Conservation (phyloP, 2,329 filamentous ascomycete genomes). For the Arthroderma sp. region DNA sequence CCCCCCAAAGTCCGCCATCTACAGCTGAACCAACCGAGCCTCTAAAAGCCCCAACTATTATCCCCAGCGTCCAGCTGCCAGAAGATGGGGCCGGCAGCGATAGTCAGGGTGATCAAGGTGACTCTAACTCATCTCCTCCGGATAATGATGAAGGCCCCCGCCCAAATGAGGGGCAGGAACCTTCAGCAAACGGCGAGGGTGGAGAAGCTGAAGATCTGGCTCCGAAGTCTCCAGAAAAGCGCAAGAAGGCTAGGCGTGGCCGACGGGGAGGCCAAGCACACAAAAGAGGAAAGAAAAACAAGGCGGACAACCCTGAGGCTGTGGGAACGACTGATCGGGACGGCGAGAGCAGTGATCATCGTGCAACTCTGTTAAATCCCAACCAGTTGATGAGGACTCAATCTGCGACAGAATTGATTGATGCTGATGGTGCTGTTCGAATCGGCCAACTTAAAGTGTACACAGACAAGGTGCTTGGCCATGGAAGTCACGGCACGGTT, state of each 20-base stretch:
- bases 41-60: not conserved
- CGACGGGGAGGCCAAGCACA: slow-evolving; percentile 59
- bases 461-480: slow-evolving; percentile 47
- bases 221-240: slow-evolving; percentile 34
- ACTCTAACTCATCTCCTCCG: slow-evolving; percentile 5
- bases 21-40: not conserved
- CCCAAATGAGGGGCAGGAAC: slow-evolving; percentile 29
- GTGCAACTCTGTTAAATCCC: slow-evolving; percentile 31
- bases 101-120: not conserved
- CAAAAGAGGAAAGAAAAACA: slow-evolving; percentile 40
- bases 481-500: slow-evolving; percentile 91
- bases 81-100: not conserved
- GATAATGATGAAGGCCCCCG: slow-evolving; percentile 15
- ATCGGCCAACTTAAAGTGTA: slow-evolving; percentile 50
- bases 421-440: slow-evolving; percentile 47
- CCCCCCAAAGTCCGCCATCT: too few relatives aligned
- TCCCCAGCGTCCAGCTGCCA: not conserved
- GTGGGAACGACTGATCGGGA: slow-evolving; percentile 43
- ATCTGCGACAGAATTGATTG: slow-evolving; percentile 41
- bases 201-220: slow-evolving; percentile 20
- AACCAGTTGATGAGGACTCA: slow-evolving; percentile 41
- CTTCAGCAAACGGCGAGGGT: slow-evolving; percentile 20
- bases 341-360: slow-evolving; percentile 6
- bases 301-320: slow-evolving; percentile 38
- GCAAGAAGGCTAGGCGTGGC: slow-evolving; percentile 57